Evolutionary conservation across 2,329 filamentous ascomycete species (phyloP).

Genomic region (Chaetomium strumarium): DNA sequence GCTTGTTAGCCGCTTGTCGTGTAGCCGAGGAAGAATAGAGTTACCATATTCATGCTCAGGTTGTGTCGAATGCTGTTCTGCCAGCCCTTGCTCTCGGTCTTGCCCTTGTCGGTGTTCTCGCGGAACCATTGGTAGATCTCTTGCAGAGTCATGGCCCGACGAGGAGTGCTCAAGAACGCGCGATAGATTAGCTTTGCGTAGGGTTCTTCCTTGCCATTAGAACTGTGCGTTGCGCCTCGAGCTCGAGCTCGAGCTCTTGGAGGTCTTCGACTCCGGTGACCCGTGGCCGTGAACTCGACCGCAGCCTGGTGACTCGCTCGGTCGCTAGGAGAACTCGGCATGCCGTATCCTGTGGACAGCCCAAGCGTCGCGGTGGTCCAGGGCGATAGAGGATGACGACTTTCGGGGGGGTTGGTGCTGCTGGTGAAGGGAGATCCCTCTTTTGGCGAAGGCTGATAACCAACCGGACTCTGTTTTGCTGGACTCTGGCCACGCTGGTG

Average conservation of each 20-base stretch:
- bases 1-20: background rate
- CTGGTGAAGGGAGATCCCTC: background rate
- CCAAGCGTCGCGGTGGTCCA: constrained; percentile 19
- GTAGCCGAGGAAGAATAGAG: background rate
- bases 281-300: background rate
- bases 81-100: constrained; percentile 66
- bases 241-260: background rate
- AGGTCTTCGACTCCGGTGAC: background rate
- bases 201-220: constrained; percentile 44
- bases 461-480: constrained; percentile 11
- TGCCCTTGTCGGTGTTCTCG: constrained; percentile 71
- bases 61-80: constrained; percentile 96
- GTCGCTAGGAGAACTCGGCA: constrained; percentile 3
- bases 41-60: constrained; percentile 87
- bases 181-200: constrained; percentile 79
- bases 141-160: constrained; percentile 69
- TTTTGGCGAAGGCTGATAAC: constrained; percentile 3
- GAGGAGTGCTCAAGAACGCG: constrained; percentile 61
- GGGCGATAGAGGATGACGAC: constrained; percentile 14
- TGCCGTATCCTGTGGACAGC: constrained; percentile 10
- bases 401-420: constrained; percentile 13
- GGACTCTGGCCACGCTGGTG: constrained; percentile 7
- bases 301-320: background rate
- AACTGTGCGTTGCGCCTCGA: background rate
- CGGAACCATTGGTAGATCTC: constrained; percentile 90